Percentiles rank a stretch among this genome's conserved stretches.
Evolutionary conservation across 345 rosid species (phyloP).

Genomic region (Cardamine occulta): DNA sequence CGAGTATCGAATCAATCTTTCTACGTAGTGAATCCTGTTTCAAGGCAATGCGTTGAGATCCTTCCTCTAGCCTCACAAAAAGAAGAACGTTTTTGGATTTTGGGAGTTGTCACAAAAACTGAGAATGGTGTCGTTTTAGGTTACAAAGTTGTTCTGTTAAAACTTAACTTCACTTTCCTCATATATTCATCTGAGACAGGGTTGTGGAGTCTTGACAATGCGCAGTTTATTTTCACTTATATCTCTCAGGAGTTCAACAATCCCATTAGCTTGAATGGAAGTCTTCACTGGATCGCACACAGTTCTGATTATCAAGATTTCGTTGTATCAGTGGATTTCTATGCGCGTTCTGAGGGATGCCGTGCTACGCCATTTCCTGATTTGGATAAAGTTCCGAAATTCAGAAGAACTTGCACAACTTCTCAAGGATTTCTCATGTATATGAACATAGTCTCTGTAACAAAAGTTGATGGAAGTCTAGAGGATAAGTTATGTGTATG

Average conservation of each 20-base stretch:
- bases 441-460: background rate
- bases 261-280: slow-evolving; percentile 22
- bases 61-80: background rate
- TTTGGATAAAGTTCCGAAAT: background rate
- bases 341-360: background rate
- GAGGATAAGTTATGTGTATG: slow-evolving; percentile 22
- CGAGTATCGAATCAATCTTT: background rate
- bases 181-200: slow-evolving; percentile 24
- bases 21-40: slow-evolving; percentile 12
- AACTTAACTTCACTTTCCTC: background rate
- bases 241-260: background rate
- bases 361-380: slow-evolving; percentile 15
- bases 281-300: slow-evolving; percentile 2
- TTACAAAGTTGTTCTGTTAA: slow-evolving; percentile 1
- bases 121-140: background rate
- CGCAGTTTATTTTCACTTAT: background rate
- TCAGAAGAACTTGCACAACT: background rate
- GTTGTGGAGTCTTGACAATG: slow-evolving; percentile 13
- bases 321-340: slow-evolving; percentile 16
- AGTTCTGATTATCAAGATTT: background rate
- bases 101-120: background rate
- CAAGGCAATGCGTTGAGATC: background rate
- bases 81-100: background rate
- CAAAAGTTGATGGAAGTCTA: background rate
- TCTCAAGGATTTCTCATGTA: slow-evolving; percentile 22